Percentiles rank a stretch among this genome's conserved stretches.
These are phyloP conservation scores for Ceratocystiopsis brevicomis DNA, from an alignment of 2,329 filamentous ascomycete genomes.

Conservation along the genomic window DNA sequence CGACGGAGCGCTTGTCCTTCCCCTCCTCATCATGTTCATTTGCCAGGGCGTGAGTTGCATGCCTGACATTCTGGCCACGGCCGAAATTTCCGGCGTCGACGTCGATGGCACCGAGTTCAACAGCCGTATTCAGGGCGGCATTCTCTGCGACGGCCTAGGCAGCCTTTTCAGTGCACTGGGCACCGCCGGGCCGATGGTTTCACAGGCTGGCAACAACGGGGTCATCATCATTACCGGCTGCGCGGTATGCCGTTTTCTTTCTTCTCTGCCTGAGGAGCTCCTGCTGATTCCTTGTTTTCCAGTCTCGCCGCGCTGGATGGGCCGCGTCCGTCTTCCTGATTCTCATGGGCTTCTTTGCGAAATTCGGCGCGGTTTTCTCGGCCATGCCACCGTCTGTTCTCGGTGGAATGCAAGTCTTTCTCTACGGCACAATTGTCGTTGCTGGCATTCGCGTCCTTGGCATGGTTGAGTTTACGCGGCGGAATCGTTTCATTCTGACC, in stretches of 20 bases:
- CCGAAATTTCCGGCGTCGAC: conserved; percentile 57
- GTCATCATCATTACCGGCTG: conserved; percentile 50
- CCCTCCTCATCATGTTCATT: conserved; percentile 50
- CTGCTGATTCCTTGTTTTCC: neutral
- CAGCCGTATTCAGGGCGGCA: conserved; percentile 57
- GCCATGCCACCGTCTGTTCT: conserved; percentile 37
- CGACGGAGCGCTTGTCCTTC: conserved; percentile 55
- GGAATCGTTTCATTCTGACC: conserved; percentile 48
- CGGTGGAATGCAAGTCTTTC: conserved; percentile 38
- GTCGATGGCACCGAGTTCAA: conserved; percentile 55
- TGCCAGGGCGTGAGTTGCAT: conserved; percentile 45
- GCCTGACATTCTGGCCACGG: conserved; percentile 62
- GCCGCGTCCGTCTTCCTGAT: conserved; percentile 46
- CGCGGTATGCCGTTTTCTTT: conserved; percentile 18
- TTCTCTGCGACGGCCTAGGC: conserved; percentile 56
- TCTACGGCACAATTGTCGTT: conserved; percentile 46
- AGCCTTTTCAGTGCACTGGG: conserved; percentile 42
- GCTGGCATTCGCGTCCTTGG: conserved; percentile 48
- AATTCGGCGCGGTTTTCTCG: conserved; percentile 49
- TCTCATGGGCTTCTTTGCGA: conserved; percentile 51
- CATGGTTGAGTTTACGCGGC: conserved; percentile 41
- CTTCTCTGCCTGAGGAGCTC: neutral
- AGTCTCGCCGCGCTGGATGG: conserved; percentile 46
- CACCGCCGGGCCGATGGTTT: conserved; percentile 50
- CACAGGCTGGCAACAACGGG: conserved; percentile 51